Base-by-base conservation (phyloP, 805 yeast genomes). In the Brettanomyces anomalus region DNA sequence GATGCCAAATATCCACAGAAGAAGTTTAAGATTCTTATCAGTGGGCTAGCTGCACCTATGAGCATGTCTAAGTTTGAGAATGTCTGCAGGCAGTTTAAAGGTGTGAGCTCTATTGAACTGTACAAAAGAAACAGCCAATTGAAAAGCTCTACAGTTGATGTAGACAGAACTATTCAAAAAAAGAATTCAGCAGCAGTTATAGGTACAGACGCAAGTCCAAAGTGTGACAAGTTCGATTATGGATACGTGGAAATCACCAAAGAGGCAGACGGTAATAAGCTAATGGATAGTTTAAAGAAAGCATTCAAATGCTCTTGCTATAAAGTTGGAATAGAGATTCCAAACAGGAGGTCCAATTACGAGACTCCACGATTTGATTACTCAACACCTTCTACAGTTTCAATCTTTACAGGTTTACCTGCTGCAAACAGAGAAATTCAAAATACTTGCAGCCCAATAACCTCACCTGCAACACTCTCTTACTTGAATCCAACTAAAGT, bases 211-310 rank as follows among this genome's bases (percentile, higher is more conserved):
- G n/a, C n/a, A n/a, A n/a, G n/a, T n/a, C n/a, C 13, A 10, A 16
- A 17, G n/a, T 5, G 10, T 17, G 15, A n/a, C n/a, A 21, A 7
- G 16, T 14, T 15, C 14, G 39, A 57, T 7, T 60, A 58, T 49
- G 65, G 65, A 0, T 60, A 59, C 39, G 57, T 59, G 43, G 62
- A 56, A 40, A 47, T 60, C 48, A 44, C 43, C 7, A 46, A 51
- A 19, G 58, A 55, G 19, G 26, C 42, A 7, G 60, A 59, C 30
- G 55, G 60, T 1, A 56, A 56, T 41, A 33, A 31, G 17, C 38
- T 60, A 21, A 51, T 58, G 16, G 46, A 45, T 16, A 49, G 49
- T 16, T 42, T 60, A 17, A 52, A 46, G 19, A 24, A 24, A 24
- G 26, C 37, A 5, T 33, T 57, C 11, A 56, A 56, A 3, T 49